Evolutionary conservation across 257 asterid genomes (phyloP), one percentile per base, ranked within the genome.

Genomic region (Verbena officinalis): DNA sequence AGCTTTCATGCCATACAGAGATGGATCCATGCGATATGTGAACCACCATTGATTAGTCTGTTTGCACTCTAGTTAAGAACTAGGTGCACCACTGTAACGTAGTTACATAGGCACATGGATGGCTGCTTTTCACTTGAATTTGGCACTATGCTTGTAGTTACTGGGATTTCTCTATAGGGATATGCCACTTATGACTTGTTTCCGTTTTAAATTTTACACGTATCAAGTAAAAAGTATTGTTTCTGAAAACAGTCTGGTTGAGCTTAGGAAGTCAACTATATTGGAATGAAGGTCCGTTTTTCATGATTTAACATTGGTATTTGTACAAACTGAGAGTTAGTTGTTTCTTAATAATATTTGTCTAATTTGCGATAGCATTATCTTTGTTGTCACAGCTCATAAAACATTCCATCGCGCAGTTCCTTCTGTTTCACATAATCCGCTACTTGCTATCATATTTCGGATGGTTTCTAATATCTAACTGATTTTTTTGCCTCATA

Each of bases 231-330:
- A 23, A 54, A 43, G 51, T 52, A 51, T 21, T 36, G 31, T 8
- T 53, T 54, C 69, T 45, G 44, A 31, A 45, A 62, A 14, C 64
- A 61, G 49, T 70, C 31, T 61, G 39, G 50, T 10, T 70, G 54
- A 56, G 22, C 31, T 50, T 21, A 49, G 30, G 70, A 51, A 31
- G 60, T 36, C 23, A 59, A 51, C 45, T 55, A 12, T 70, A 9
- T 38, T 53, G 43, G 54, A 66, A 38, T 46, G 55, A 20, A 54
- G 43, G 36, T 63, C 39, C 30, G 14, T 10, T 14, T 63, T 34
- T 39, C 54, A 22, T 55, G 60, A 10, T 44, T 22, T 55, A 7
- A 34, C n/a, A n/a, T 55, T 12, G 38, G 53, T 56, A 38, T 22
- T 9, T 50, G 24, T 15, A 39, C 24, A 7, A 39, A 33, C 51